phyloP scores from a whole-genome alignment of 129 eudicot species.

The Smallanthus sonchifolius region DNA sequence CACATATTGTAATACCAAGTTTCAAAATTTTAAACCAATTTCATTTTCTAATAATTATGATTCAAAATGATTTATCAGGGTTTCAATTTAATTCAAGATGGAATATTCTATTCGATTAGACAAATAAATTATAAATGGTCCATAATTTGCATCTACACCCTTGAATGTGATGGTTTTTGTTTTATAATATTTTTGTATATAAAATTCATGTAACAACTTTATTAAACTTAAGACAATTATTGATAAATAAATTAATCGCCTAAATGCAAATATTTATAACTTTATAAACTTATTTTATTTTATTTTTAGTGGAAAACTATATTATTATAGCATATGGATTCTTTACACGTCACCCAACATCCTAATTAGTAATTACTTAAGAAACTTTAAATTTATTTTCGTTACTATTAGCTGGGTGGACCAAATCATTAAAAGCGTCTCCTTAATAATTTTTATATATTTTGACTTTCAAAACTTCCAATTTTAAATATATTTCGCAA shows the following conservation, averaged over 20 bases:
- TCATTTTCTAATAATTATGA: background rate
- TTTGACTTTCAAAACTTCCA: slow-evolving; percentile 3
- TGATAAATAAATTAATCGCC: background rate
- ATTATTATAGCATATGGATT: background rate
- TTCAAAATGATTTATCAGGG: background rate
- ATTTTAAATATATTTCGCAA: background rate
- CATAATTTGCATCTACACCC: slow-evolving; percentile 13
- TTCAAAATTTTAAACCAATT: background rate
- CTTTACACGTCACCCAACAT: background rate
- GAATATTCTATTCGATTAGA: background rate
- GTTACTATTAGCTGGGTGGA: slow-evolving; percentile 14
- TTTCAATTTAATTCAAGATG: background rate
- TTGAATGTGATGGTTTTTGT: background rate
- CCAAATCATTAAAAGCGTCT: background rate
- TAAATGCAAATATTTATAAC: background rate
- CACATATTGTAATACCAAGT: background rate
- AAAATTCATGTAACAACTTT: background rate
- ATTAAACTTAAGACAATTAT: background rate
- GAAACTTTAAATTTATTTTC: background rate
- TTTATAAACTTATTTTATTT: background rate
- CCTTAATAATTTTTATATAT: background rate
- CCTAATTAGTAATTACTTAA: background rate
- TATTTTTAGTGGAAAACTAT: background rate
- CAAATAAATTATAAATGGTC: background rate
- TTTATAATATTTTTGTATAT: background rate